Conservation (phyloP, 495 filamentous ascomycete species). For the Bathelium albidoporum region DNA sequence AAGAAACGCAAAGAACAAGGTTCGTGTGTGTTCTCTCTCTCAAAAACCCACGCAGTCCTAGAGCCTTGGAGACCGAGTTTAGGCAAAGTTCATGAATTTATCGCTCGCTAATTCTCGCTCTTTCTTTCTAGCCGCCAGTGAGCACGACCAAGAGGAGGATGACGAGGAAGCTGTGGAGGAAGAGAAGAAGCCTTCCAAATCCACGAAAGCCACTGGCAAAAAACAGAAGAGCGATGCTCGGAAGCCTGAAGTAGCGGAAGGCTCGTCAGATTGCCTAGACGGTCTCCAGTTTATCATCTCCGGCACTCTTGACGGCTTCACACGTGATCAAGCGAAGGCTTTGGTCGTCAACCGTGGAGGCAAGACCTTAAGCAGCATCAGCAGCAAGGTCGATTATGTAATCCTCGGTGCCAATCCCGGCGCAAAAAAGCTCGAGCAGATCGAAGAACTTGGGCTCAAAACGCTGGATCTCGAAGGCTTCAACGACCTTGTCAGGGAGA, state of each 20-base stretch:
- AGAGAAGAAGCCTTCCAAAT: background rate
- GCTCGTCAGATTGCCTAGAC: background rate
- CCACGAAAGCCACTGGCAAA: background rate
- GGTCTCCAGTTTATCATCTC: conserved; percentile 5
- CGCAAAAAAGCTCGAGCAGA: conserved; percentile 6
- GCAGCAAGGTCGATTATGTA: conserved; percentile 3
- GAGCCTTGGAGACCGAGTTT: background rate
- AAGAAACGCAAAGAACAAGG: background rate
- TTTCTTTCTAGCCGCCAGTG: background rate
- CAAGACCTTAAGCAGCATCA: background rate
- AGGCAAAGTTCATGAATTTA: background rate
- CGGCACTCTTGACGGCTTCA: conserved; percentile 1
- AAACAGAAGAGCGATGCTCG: background rate
- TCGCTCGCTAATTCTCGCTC: background rate
- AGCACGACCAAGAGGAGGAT: background rate
- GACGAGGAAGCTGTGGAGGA: background rate
- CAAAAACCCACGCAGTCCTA: background rate
- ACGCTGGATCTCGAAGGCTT: background rate
- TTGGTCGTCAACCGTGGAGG: background rate
- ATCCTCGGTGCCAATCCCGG: background rate
- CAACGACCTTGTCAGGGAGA: background rate
- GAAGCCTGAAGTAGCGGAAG: background rate
- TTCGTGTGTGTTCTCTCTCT: background rate
- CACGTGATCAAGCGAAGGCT: background rate
- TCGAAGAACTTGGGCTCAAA: background rate